Evolutionary conservation across 495 filamentous ascomycete species (phyloP).

Genomic region (Penicillium steckii): DNA sequence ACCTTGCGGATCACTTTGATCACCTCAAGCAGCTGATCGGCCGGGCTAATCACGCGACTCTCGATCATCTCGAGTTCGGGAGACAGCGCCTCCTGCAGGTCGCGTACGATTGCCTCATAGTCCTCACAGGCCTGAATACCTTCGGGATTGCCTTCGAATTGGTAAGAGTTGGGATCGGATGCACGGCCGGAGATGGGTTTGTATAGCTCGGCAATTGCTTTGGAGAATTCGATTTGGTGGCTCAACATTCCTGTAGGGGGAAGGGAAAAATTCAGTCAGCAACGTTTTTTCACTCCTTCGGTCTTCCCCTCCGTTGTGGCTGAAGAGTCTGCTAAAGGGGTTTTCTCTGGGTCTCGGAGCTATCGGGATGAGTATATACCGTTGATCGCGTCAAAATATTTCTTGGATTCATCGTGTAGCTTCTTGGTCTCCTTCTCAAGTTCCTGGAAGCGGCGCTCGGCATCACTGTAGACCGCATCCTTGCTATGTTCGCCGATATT

Average conservation of each 20-base stretch:
- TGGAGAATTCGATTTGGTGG: slow-evolving; percentile 98
- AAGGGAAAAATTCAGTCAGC: slow-evolving; percentile 21
- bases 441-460: slow-evolving; percentile 90
- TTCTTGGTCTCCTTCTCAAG: slow-evolving; percentile 94
- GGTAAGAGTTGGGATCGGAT: slow-evolving; percentile 84
- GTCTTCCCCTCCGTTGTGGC: too few species aligned
- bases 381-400: slow-evolving; percentile 96
- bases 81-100: slow-evolving; percentile 81
- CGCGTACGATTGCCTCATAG: slow-evolving; percentile 88
- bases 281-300: background rate
- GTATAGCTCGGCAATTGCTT: slow-evolving; percentile 93
- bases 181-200: slow-evolving; percentile 95
- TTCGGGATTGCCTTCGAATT: slow-evolving; percentile 83
- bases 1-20: slow-evolving; percentile 94
- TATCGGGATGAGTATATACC: slow-evolving; percentile 41
- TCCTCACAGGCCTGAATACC: slow-evolving; percentile 95
- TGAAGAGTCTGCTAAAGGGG: too few species aligned
- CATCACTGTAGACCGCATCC: slow-evolving; percentile 91
- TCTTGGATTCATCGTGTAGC: slow-evolving; percentile 91
- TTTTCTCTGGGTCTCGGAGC: background rate
- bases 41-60: slow-evolving; percentile 84
- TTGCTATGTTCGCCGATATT: slow-evolving; percentile 92
- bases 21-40: slow-evolving; percentile 89
- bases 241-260: slow-evolving; percentile 73
- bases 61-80: slow-evolving; percentile 99